Conservation (phyloP, 1,284 basidiomycete species). For the Sanghuangporus sanghuang region DNA sequence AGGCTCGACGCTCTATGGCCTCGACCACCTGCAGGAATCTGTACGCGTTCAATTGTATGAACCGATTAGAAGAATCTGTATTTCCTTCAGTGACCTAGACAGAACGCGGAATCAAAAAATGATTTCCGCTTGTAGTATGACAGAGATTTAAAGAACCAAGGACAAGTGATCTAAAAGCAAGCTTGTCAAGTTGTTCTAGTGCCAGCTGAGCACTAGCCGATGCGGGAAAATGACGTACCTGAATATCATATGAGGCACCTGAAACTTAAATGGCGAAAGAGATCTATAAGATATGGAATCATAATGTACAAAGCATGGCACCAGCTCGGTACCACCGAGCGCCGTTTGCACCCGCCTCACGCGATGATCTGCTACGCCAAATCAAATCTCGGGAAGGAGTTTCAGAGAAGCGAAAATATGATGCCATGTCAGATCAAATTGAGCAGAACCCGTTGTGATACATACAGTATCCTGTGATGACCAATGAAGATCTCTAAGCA, state of each 20-base stretch:
- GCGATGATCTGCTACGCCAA: no score
- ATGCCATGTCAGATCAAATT: no score
- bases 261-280: background rate
- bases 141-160: background rate
- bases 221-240: background rate
- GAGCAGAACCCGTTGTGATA: no score
- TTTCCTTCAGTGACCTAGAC: background rate
- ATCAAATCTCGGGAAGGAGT: no score
- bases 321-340: no score
- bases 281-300: background rate
- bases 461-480: no score
- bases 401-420: no score
- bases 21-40: background rate
- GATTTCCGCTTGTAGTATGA: background rate
- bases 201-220: background rate
- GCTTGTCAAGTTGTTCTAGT: background rate
- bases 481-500: no score
- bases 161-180: background rate
- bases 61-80: background rate
- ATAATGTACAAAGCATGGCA: background rate
- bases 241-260: background rate
- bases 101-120: background rate
- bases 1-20: background rate
- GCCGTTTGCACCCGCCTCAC: no score
- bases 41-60: background rate